Conservation (phyloP, 2,329 filamentous ascomycete species). For the Aspergillus chevalieri region DNA sequence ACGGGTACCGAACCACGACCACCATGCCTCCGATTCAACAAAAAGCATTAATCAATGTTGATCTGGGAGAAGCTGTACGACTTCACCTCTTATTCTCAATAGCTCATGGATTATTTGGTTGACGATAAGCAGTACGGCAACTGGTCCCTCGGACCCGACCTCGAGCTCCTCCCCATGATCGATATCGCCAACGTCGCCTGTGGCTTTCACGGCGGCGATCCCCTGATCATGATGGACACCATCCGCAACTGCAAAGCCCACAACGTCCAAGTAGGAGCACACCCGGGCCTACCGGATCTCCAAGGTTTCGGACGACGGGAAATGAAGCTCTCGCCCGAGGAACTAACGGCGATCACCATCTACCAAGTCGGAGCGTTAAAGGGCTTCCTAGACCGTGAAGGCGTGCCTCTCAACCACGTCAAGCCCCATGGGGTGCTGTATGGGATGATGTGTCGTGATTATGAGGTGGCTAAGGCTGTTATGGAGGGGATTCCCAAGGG, state of each 20-base stretch:
- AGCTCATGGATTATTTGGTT: background rate
- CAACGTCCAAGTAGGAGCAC: conserved; percentile 54
- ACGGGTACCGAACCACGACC: background rate
- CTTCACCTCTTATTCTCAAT: background rate
- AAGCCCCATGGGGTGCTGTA: conserved; percentile 59
- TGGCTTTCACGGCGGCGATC: conserved; percentile 56
- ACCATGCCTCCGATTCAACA: conserved; percentile 47
- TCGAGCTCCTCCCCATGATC: conserved; percentile 55
- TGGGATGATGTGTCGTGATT: conserved; percentile 50
- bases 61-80: conserved; percentile 41
- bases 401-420: conserved; percentile 53
- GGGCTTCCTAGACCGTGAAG: conserved; percentile 53
- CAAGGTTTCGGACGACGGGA: conserved; percentile 59
- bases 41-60: conserved; percentile 46
- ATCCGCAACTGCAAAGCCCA: conserved; percentile 54
- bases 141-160: conserved; percentile 49
- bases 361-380: conserved; percentile 61
- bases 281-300: conserved; percentile 60
- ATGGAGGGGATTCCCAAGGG: conserved; percentile 49
- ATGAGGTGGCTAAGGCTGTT: conserved; percentile 48
- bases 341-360: conserved; percentile 52
- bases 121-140: conserved; percentile 35
- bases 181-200: conserved; percentile 60
- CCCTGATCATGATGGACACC: conserved; percentile 58
- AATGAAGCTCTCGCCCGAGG: conserved; percentile 53